Percentiles rank a stretch among this genome's conserved stretches.
These are phyloP conservation scores for Podaxis carcinomalis DNA, from an alignment of 768 basidiomycete species.

Conservation along the genomic window DNA sequence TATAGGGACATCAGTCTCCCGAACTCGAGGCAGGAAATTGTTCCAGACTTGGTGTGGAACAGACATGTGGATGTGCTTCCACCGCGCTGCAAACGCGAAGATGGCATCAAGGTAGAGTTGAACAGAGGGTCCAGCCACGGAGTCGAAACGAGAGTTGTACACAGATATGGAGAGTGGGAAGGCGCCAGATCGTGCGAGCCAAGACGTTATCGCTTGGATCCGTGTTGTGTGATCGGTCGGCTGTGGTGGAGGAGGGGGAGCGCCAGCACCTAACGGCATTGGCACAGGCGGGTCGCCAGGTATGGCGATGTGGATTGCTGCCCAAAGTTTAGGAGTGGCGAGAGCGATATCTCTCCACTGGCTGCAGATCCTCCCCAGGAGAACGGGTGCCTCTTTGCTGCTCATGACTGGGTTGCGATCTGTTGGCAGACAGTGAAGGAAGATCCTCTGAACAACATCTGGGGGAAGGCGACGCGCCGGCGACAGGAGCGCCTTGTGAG, in stretches of 20 bases:
- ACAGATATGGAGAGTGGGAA: constrained; percentile 13
- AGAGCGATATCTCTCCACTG: constrained; percentile 17
- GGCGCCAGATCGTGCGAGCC: constrained; percentile 12
- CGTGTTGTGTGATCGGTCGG: neutral
- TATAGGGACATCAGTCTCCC: constrained; percentile 2
- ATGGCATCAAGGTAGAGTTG: constrained; percentile 11
- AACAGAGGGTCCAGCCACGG: constrained; percentile 5
- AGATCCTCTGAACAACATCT: constrained; percentile 18
- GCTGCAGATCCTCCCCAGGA: constrained; percentile 17
- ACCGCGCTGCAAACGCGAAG: neutral
- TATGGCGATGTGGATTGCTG: constrained; percentile 17
- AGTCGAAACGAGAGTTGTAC: constrained; percentile 6
- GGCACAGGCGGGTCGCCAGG: constrained; percentile 11
- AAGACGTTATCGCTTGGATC: constrained; percentile 7
- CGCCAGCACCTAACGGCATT: neutral
- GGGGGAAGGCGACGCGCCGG: constrained; percentile 17
- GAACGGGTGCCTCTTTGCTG: constrained; percentile 15
- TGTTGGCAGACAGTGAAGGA: constrained; percentile 16
- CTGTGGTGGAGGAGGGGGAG: neutral
- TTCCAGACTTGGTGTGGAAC: constrained; percentile 8
- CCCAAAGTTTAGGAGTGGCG: constrained; percentile 17
- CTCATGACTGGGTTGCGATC: constrained; percentile 20
- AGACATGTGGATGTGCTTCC: constrained; percentile 13
- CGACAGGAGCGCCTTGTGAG: constrained; percentile 12
- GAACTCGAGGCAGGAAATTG: constrained; percentile 8